A percentile compares a stretch with the other conserved stretches of the same genome.
Evolutionary conservation across 495 filamentous ascomycete species (phyloP).

Genomic region (Amphirosellinia nigrospora): DNA sequence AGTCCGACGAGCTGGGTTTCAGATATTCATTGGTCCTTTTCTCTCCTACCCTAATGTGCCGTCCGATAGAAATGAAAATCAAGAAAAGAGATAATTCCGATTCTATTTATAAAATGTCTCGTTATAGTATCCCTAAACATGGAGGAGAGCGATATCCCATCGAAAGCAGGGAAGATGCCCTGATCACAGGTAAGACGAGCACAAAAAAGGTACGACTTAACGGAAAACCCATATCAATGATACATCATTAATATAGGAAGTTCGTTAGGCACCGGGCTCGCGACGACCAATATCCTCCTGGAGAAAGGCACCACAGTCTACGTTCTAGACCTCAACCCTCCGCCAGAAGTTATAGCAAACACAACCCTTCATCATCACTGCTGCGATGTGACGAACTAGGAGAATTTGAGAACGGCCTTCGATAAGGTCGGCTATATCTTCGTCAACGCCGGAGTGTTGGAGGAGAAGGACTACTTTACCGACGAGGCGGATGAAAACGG

Average conservation of each 20-base stretch:
- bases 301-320: conserved; percentile 24
- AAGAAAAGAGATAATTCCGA: too few relatives aligned
- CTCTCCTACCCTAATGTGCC: too few relatives aligned
- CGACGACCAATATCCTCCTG: conserved; percentile 20
- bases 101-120: neutral
- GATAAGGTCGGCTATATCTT: conserved; percentile 30
- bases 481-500: neutral
- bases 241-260: conserved; percentile 1
- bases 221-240: conserved; percentile 3
- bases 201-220: neutral
- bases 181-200: conserved; percentile 23
- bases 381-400: conserved; percentile 33
- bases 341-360: neutral
- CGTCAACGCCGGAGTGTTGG: conserved; percentile 39
- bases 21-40: neutral
- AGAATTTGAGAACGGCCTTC: conserved; percentile 28
- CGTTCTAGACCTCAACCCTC: conserved; percentile 17
- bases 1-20: neutral
- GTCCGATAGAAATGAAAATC: too few relatives aligned
- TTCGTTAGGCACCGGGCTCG: conserved; percentile 22
- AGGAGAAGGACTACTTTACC: conserved; percentile 15
- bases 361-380: conserved; percentile 12
- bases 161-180: conserved; percentile 17
- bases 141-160: conserved; percentile 13
- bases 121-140: conserved; percentile 21